These are phyloP conservation scores for Talaromyces piceae DNA, from an alignment of 2,329 filamentous ascomycete species.

Conservation along the genomic window DNA sequence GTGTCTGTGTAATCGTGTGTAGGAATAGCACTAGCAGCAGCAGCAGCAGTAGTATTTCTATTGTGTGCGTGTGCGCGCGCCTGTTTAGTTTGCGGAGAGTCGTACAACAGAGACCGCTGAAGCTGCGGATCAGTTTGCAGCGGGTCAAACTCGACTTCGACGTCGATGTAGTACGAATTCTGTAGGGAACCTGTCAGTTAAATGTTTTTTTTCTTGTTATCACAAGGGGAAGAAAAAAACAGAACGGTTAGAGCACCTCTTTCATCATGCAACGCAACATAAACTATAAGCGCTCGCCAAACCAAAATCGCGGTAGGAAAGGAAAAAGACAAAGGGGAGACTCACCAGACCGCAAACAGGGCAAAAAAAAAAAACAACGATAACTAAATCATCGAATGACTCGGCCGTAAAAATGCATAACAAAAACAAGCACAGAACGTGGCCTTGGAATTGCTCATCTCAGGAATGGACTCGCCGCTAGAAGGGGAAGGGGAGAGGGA, in stretches of 20 bases:
- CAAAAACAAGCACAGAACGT: not conserved
- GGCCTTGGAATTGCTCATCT: no score
- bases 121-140: conserved; percentile 18
- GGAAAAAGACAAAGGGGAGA: not conserved
- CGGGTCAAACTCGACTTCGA: conserved; percentile 15
- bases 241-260: not conserved
- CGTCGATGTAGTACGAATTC: conserved; percentile 11
- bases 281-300: no score
- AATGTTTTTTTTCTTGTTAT: not conserved
- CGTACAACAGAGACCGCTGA: conserved; percentile 17
- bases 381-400: no score
- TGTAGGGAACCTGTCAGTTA: not conserved
- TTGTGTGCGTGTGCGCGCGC: not conserved
- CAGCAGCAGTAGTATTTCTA: not conserved
- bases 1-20: no score
- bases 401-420: no score
- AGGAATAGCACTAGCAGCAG: no score
- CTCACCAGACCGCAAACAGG: no score
- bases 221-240: not conserved
- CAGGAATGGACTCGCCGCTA: no score
- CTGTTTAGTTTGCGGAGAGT: not conserved
- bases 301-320: not conserved
- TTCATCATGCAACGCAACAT: not conserved
- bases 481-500: no score
- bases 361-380: no score